Evolutionary conservation across 176 grass and related monocot species (phyloP), one percentile per base, ranked within the genome.

Genomic region (Hordeum marinum): DNA sequence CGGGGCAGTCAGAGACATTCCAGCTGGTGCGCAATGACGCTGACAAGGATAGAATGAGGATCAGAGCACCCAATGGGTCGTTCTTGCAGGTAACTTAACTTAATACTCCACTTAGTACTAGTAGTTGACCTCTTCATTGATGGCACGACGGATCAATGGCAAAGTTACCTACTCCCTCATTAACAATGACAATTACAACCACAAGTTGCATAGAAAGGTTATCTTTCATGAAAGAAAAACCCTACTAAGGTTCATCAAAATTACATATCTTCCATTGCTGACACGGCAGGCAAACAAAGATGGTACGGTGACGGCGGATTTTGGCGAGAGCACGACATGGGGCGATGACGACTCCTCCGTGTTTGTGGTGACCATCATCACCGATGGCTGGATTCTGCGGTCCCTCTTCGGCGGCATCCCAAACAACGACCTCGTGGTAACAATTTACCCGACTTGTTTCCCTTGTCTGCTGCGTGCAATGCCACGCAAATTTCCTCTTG

Each of bases 311-410:
- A 88, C 76, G 0, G 73, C 86, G 4, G 72, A 88, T 15, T 71
- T 63, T 15, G 86, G 80, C 0, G 80, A 83, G 9, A 75, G 63
- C 27, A 88, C 86, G 0, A 24, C 29, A 7, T 88, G 86, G 86
- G 82, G 80, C 2, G 80, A 88, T 73, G 82, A 69, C 6, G 86
- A 88, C 63, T 73, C 86, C 1, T 88, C 86, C 1, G 86, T 88
- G 1, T 88, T 88, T 34, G 63, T 35, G 0, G 68, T 83, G 24
- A 63, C 63, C 13, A 48, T 48, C 45, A 48, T 48, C 45, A 48
- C 45, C 45, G 45, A 48, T 48, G 45, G 45, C 45, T 48, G 45
- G 45, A 48, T 48, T 15, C 55, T 58, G 55, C 55, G 20, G 20
- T 58, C 55, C 55, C 55, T 58, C 55, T 58, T 58, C 55, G 55